Evolutionary conservation across 805 yeast species (phyloP).

Genomic region (Tetrapisispora phaffii): DNA sequence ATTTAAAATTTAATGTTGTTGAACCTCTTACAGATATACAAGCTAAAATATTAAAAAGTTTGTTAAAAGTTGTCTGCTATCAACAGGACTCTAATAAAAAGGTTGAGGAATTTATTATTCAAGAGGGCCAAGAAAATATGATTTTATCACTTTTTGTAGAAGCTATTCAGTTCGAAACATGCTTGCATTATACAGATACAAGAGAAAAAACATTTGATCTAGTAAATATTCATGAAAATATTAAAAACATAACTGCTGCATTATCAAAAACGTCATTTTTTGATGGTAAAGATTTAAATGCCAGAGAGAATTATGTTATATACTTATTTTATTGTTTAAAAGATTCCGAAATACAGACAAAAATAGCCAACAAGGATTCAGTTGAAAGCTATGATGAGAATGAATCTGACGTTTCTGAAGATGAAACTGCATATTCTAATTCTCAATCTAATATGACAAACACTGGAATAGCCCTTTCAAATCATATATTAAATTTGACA

Average conservation of each 20-base stretch:
- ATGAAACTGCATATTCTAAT: slow-evolving; percentile 5
- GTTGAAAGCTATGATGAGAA: not conserved
- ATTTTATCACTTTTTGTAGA: slow-evolving; percentile 17
- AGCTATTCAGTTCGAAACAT: slow-evolving; percentile 6
- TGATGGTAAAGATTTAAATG: not conserved
- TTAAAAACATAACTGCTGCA: not conserved
- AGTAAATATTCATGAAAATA: slow-evolving; percentile 4
- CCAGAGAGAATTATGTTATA: slow-evolving; percentile 3
- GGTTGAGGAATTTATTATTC: slow-evolving; percentile 4
- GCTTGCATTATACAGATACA: not conserved
- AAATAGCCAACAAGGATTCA: no score
- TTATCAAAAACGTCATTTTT: not conserved
- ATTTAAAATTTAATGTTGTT: slow-evolving; percentile 14
- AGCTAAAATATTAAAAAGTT: slow-evolving; percentile 14
- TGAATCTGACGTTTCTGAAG: slow-evolving; percentile 7
- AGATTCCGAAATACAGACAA: slow-evolving; percentile 1
- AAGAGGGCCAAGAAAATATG: slow-evolving; percentile 19
- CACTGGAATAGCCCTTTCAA: slow-evolving; percentile 3
- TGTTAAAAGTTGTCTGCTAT: slow-evolving; percentile 18
- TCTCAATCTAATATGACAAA: not conserved
- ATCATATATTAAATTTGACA: slow-evolving; percentile 11
- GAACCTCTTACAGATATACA: slow-evolving; percentile 19
- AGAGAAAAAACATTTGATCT: slow-evolving; percentile 28
- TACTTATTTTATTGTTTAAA: slow-evolving; percentile 13
- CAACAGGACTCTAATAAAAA: slow-evolving; percentile 6